Percentiles rank a stretch among this genome's conserved stretches.
These are phyloP conservation scores for Eragrostis nindensis DNA, from an alignment of 176 grass and related monocot genomes.

Conservation along the genomic window DNA sequence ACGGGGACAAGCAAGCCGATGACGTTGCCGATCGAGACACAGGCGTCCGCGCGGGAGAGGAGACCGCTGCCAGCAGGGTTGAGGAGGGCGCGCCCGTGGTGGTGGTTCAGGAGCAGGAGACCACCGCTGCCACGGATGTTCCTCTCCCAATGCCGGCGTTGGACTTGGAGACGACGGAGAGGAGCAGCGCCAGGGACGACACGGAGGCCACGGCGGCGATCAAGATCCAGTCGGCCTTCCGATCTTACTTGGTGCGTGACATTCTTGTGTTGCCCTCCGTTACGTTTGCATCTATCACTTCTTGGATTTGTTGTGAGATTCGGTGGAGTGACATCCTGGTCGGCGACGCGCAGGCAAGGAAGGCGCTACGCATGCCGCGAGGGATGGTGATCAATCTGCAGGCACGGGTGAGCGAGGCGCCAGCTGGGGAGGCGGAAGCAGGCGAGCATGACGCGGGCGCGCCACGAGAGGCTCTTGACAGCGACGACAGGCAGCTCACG, in stretches of 20 bases:
- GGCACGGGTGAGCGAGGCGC: constrained; percentile 69
- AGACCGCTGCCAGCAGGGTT: constrained; percentile 19
- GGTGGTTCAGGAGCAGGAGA: constrained; percentile 32
- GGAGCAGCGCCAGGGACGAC: not conserved
- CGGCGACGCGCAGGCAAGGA: constrained; percentile 63
- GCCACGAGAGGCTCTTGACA: constrained; percentile 43
- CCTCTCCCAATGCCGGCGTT: not conserved
- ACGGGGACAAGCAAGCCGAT: constrained; percentile 6
- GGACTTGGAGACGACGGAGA: not conserved
- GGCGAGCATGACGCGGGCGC: constrained; percentile 53
- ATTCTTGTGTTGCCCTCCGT: no score
- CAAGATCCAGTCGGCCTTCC: constrained; percentile 69
- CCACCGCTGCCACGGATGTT: not conserved
- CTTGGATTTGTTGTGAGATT: not conserved
- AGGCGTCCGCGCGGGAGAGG: constrained; percentile 51
- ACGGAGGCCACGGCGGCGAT: constrained; percentile 24
- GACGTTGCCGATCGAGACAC: constrained; percentile 19
- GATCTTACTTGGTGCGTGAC: constrained; percentile 57
- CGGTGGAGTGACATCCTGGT: not conserved
- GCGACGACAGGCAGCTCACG: not conserved
- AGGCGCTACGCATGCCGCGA: constrained; percentile 63
- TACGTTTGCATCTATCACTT: not conserved
- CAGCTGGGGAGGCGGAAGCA: constrained; percentile 67
- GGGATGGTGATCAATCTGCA: constrained; percentile 81
- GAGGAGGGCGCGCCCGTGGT: constrained; percentile 16